Conservation (phyloP, 2,329 filamentous ascomycete species). For the Hymenoscyphus repandus region DNA sequence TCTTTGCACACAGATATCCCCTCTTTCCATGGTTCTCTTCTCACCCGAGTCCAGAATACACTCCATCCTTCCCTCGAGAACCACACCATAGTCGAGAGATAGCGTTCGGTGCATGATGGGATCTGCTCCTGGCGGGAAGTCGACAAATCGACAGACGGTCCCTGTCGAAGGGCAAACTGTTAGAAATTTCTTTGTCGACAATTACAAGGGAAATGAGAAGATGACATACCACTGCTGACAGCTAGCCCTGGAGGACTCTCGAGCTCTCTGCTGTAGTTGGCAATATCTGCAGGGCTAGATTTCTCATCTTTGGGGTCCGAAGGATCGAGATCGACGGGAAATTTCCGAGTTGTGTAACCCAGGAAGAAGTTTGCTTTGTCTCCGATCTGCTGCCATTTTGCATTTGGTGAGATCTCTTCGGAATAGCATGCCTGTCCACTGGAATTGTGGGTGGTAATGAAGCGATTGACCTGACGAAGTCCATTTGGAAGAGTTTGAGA, state of each 20-base stretch:
- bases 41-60: constrained; percentile 38
- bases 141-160: constrained; percentile 14
- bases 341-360: constrained; percentile 17
- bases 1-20: constrained; percentile 39
- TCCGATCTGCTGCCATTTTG: constrained; percentile 14
- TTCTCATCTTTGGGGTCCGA: constrained; percentile 2
- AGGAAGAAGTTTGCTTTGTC: constrained; percentile 16
- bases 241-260: constrained; percentile 15
- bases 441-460: constrained; percentile 17
- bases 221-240: constrained; percentile 11
- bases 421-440: constrained; percentile 17
- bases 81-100: constrained; percentile 38
- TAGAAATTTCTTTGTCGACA: no score
- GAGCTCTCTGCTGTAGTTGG: constrained; percentile 13
- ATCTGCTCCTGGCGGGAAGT: constrained; percentile 17
- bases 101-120: constrained; percentile 39
- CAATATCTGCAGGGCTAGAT: constrained; percentile 14
- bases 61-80: constrained; percentile 37
- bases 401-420: constrained; percentile 3
- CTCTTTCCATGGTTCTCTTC: constrained; percentile 34
- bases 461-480: constrained; percentile 16
- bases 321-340: constrained; percentile 15
- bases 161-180: neutral
- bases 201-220: no score
- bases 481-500: constrained; percentile 12